phyloP scores from a whole-genome alignment of 352 stramenopile species.

The Pythium brassicae region DNA sequence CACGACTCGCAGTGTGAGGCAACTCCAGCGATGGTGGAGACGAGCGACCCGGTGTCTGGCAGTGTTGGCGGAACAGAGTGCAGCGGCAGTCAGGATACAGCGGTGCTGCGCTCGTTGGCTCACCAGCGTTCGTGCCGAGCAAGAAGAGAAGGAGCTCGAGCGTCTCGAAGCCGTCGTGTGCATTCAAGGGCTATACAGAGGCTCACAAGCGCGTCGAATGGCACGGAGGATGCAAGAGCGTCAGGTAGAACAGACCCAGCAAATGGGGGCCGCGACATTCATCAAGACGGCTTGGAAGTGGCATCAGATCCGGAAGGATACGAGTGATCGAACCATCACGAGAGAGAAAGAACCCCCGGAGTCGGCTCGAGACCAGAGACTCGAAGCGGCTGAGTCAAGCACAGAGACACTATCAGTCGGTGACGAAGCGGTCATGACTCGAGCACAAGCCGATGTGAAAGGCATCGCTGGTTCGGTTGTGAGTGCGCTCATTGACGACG shows the following conservation, averaged over 20 bases:
- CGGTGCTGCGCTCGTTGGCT: neutral
- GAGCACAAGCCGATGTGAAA: no score
- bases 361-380: neutral
- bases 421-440: no score
- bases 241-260: neutral
- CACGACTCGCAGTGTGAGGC: slow-evolving; percentile 1
- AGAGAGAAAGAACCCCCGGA: neutral
- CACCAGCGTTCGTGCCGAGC: neutral
- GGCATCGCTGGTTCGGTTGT: no score
- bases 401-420: no score
- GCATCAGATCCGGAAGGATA: neutral
- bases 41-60: neutral
- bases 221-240: neutral
- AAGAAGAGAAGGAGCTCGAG: slow-evolving; percentile 2
- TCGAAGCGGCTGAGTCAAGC: no score
- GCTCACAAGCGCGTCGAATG: neutral
- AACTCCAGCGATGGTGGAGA: slow-evolving; percentile 54
- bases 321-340: neutral
- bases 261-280: neutral
- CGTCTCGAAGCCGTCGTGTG: slow-evolving; percentile 31
- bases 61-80: neutral
- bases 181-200: slow-evolving; percentile 43
- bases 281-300: neutral
- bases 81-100: neutral
- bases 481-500: no score